Percentiles rank a stretch among this genome's conserved stretches.
These are phyloP conservation scores for Tetraselmis chui DNA, from an alignment of 139 green algal genomes.

Conservation along the genomic window DNA sequence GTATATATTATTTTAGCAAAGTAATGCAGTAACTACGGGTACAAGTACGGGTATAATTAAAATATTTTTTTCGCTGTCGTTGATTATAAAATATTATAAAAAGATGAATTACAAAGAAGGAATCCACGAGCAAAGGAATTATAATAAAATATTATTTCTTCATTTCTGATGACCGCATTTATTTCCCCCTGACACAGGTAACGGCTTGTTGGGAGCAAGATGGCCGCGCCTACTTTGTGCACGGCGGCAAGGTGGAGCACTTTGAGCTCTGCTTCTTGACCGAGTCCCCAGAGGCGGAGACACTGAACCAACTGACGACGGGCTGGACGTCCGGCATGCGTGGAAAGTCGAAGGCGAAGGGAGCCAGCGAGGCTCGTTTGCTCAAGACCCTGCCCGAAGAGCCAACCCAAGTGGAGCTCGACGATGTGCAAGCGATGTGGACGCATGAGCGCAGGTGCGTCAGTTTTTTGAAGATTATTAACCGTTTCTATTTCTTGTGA, in stretches of 20 bases:
- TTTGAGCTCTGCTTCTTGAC: not conserved
- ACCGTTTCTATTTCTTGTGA: too few species aligned
- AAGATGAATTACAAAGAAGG: too few species aligned
- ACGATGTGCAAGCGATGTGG: not conserved
- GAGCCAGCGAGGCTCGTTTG: not conserved
- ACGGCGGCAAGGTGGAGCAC: not conserved
- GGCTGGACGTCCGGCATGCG: not conserved
- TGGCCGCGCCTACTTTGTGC: not conserved
- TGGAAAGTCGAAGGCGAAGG: not conserved
- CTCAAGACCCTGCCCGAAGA: not conserved
- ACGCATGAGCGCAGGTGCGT: not conserved
- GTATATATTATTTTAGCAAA: too few species aligned
- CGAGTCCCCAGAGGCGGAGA: not conserved
- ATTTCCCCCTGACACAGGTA: too few species aligned
- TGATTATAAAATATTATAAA: too few species aligned
- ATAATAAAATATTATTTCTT: too few species aligned
- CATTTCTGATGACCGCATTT: too few species aligned
- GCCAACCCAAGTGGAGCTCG: not conserved
- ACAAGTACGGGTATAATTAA: too few species aligned
- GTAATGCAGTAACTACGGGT: too few species aligned
- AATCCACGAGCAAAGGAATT: too few species aligned
- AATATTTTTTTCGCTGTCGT: too few species aligned
- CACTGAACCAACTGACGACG: not conserved
- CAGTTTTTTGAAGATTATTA: too few species aligned
- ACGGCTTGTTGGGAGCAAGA: not conserved